phyloP scores from a whole-genome alignment of 495 filamentous ascomycete species.

The Lasiosphaeria miniovina region DNA sequence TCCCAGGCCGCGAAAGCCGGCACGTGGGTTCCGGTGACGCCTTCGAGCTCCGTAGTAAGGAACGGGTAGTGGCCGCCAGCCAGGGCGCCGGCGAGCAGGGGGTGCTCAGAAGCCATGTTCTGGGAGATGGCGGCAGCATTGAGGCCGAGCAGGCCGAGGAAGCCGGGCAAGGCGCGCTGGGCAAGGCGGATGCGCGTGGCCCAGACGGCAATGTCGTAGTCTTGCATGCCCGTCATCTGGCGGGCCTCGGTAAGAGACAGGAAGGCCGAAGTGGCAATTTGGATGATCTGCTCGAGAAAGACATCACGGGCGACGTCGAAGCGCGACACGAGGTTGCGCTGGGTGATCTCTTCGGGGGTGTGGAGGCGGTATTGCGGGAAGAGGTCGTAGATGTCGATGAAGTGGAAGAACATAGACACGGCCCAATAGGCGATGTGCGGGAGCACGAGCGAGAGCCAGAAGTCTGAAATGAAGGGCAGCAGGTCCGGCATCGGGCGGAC shows the following conservation, averaged over 20 bases:
- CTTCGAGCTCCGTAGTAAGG: conserved; percentile 45
- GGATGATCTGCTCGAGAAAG: conserved; percentile 83
- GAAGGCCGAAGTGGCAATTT: conserved; percentile 61
- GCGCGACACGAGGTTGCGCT: conserved; percentile 80
- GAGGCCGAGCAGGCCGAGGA: conserved; percentile 55
- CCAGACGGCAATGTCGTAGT: conserved; percentile 81
- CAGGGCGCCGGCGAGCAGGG: conserved; percentile 62
- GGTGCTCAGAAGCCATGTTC: conserved; percentile 55
- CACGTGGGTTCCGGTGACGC: conserved; percentile 37
- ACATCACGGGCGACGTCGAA: conserved; percentile 84
- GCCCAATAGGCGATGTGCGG: conserved; percentile 89
- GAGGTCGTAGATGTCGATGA: conserved; percentile 74
- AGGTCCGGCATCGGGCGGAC: conserved; percentile 65
- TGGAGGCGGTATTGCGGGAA: conserved; percentile 87
- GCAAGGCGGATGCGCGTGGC: conserved; percentile 68
- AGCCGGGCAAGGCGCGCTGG: conserved; percentile 62
- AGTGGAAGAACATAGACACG: conserved; percentile 81
- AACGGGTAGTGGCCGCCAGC: conserved; percentile 72
- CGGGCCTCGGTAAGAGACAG: conserved; percentile 62
- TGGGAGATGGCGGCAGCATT: conserved; percentile 54
- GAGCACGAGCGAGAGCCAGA: conserved; percentile 65
- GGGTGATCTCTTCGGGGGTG: conserved; percentile 82
- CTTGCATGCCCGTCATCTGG: conserved; percentile 68
- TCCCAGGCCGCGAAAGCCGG: conserved; percentile 73
- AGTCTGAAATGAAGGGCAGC: conserved; percentile 75